Evolutionary conservation across 2,329 filamentous ascomycete genomes (phyloP), one percentile per base, ranked within the genome.

Genomic region (Cladosporium sphaerospermum): DNA sequence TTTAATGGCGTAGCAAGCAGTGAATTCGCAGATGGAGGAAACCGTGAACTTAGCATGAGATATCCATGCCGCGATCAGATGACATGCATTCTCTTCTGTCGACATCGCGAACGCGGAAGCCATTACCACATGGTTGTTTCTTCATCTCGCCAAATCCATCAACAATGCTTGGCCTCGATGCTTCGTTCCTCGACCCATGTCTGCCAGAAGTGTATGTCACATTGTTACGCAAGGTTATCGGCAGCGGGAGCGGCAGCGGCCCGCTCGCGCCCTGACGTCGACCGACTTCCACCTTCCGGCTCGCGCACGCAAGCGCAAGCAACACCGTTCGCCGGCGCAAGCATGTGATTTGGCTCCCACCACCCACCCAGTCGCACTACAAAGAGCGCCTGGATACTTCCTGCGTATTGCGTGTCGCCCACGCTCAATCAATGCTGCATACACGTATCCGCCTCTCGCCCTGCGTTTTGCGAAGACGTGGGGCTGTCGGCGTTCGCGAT

Each of bases 391-490:
- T 14, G 8, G 3, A n/a, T 10, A n/a, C 6, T n/a, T 32, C 42
- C 14, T 31, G 18, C n/a, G 13, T 14, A 6, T 33, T 41, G 47
- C 47, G 47, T 42, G 36, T 19, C 8, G 9, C 16, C 28, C 39
- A 2, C 39, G 28, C 37, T 23, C 47, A 19, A 23, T 41, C 48
- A 51, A 44, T 51, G 47, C 47, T 44, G 16, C 40, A 51, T 13
- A 8, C 14, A 32, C 47, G 11, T 13, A n/a, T 13, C 28, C 10
- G 14, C 9, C 19, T 49, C 9, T 23, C 11, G 48, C 40, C 48
- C 48, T 51, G 48, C 48, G 48, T 37, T n/a, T n/a, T 19, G 14
- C 14, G 36, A 49, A 36, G 48, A 51, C 48, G 48, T 51, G 48
- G 40, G 48, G 48, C 46, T 32, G 36, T 49, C 28, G 34, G 33